phyloP scores from a whole-genome alignment of 169 alveolate species.

The Condylostoma magnum region DNA sequence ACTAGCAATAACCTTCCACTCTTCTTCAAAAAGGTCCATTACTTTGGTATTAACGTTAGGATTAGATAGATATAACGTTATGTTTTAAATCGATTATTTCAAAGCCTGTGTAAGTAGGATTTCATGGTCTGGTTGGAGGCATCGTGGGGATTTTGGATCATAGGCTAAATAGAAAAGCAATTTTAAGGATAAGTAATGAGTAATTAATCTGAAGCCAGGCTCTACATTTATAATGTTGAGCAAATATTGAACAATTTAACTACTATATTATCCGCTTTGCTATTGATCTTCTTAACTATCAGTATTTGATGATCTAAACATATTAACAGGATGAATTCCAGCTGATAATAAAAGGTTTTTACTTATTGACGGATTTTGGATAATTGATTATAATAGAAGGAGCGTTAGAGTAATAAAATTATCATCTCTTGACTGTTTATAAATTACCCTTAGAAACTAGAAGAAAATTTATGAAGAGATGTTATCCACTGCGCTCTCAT shows the following conservation, averaged over 20 bases:
- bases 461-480: not conserved
- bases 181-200: not conserved
- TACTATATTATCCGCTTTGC: no score
- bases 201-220: constrained; percentile 6
- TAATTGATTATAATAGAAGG: not conserved
- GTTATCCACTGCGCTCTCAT: no score
- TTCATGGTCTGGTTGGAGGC: not conserved
- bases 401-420: constrained; percentile 3
- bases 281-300: no score
- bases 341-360: not conserved
- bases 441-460: not conserved
- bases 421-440: constrained; percentile 16
- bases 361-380: not conserved
- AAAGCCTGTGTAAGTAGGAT: not conserved
- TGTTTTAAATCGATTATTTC: not conserved
- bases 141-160: not conserved
- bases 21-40: constrained; percentile 11
- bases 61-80: not conserved
- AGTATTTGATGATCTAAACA: no score
- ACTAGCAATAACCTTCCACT: not conserved
- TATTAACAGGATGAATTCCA: not conserved
- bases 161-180: not conserved
- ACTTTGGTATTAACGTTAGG: not conserved
- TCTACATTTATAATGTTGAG: not conserved
- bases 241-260: not conserved